Evolutionary conservation across 352 stramenopile species (phyloP).

Genomic region (Ochromonadaceae sp.): DNA sequence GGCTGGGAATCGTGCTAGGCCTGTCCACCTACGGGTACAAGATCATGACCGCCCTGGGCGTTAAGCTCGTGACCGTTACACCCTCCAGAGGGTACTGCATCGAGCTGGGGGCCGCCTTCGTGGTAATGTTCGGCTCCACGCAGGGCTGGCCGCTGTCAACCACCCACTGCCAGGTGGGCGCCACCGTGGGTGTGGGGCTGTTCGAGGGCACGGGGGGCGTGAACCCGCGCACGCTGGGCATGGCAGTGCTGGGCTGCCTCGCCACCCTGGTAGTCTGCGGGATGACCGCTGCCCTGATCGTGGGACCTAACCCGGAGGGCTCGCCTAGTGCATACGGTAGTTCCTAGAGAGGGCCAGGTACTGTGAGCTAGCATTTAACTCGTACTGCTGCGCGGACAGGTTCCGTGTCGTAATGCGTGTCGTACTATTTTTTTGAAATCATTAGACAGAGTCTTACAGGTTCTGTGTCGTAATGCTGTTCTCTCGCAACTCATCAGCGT

Average conservation of each 20-base stretch:
- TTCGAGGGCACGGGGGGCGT: constrained; percentile 24
- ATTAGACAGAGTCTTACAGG: too few relatives aligned
- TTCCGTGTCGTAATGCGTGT: too few relatives aligned
- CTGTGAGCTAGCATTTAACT: too few relatives aligned
- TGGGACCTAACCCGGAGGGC: too few relatives aligned
- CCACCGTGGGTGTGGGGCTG: constrained; percentile 34
- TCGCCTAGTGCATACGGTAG: too few relatives aligned
- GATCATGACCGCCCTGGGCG: constrained; percentile 45
- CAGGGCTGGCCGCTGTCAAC: constrained; percentile 40
- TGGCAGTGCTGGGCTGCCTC: constrained; percentile 25
- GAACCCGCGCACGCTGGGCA: constrained; percentile 25
- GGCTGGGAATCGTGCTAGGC: constrained; percentile 40
- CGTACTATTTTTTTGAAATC: too few relatives aligned
- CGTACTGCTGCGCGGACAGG: too few relatives aligned
- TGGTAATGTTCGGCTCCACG: constrained; percentile 39
- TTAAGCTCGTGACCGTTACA: constrained; percentile 38
- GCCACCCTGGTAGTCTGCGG: constrained; percentile 30
- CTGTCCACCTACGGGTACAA: constrained; percentile 46
- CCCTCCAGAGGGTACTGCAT: constrained; percentile 49
- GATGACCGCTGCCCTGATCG: constrained; percentile 16
- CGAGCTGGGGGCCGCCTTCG: constrained; percentile 46
- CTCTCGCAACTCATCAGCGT: too few relatives aligned
- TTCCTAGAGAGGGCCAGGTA: too few relatives aligned
- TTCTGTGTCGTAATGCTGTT: too few relatives aligned
- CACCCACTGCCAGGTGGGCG: constrained; percentile 47